phyloP scores from a whole-genome alignment of 176 grass and related monocot species.

The Dendrocalamus sinicus region DNA sequence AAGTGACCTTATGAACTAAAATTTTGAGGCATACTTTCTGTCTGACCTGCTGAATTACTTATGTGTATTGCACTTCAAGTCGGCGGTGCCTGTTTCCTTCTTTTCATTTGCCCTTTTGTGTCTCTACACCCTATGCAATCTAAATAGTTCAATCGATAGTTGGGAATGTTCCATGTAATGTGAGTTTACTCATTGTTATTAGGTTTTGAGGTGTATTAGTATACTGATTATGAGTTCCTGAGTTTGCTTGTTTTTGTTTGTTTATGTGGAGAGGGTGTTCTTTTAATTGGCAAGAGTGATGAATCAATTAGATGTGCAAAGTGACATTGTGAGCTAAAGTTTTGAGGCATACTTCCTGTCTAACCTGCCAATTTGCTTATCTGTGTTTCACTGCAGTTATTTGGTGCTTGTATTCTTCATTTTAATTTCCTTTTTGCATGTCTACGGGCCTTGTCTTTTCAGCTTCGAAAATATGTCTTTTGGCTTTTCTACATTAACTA shows the following conservation, averaged over 20 bases:
- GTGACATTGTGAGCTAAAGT: constrained; percentile 29
- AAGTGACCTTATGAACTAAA: constrained; percentile 40
- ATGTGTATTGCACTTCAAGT: background rate
- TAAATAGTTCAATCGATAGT: background rate
- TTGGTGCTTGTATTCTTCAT: background rate
- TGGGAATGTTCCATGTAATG: background rate
- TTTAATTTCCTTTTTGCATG: background rate
- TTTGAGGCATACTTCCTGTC: constrained; percentile 48
- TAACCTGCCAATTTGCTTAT: background rate
- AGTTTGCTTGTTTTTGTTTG: no score
- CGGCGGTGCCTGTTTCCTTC: background rate
- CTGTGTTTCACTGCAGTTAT: background rate
- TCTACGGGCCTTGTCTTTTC: background rate
- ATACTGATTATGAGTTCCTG: no score
- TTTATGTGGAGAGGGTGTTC: background rate
- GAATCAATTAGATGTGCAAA: constrained; percentile 49
- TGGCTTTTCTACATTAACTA: no score
- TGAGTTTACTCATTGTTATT: no score
- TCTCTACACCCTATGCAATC: background rate
- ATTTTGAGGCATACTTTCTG: constrained; percentile 39
- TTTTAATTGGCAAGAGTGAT: constrained; percentile 34
- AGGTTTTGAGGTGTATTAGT: no score
- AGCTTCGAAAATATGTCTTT: no score
- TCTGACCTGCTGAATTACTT: constrained; percentile 28
- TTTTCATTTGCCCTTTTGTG: background rate